Evolutionary conservation across 2,329 filamentous ascomycete genomes (phyloP).

Genomic region (Aaosphaeria pasadenensis): DNA sequence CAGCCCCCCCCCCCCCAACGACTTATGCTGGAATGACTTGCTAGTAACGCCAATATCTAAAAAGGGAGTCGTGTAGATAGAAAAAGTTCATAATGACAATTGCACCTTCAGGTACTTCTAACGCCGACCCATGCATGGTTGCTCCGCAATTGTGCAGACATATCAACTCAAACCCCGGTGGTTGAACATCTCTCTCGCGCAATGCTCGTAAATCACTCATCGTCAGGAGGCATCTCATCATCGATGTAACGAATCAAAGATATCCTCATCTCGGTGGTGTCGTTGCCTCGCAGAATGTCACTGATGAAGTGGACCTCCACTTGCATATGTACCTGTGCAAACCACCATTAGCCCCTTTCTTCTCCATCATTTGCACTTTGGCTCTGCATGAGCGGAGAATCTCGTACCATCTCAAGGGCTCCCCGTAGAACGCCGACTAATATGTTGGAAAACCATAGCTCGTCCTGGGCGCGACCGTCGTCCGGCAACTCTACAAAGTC

Average conservation of each 20-base stretch:
- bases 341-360: slow-evolving; percentile 5
- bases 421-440: slow-evolving; percentile 89
- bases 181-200: not conserved
- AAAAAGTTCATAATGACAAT: slow-evolving; percentile 1
- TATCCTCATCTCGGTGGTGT: slow-evolving; percentile 96
- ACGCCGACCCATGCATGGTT: not conserved
- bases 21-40: too few relatives aligned
- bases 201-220: slow-evolving; percentile 61
- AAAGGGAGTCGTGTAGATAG: too few relatives aligned
- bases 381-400: not conserved
- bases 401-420: slow-evolving; percentile 83
- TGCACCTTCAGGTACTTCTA: not conserved
- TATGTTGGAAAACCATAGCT: slow-evolving; percentile 98
- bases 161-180: not conserved
- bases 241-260: slow-evolving; percentile 92
- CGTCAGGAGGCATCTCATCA: slow-evolving; percentile 93
- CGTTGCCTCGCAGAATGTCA: slow-evolving; percentile 87
- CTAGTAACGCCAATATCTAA: too few relatives aligned
- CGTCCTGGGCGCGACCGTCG: slow-evolving; percentile 90
- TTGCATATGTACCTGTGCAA: slow-evolving; percentile 79
- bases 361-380: not conserved
- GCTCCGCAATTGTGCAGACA: not conserved
- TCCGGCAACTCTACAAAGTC: slow-evolving; percentile 98
- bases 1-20: too few relatives aligned
- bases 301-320: slow-evolving; percentile 96